phyloP scores from a whole-genome alignment of 306 rosid genomes.

The Begonia peltatifolia region DNA sequence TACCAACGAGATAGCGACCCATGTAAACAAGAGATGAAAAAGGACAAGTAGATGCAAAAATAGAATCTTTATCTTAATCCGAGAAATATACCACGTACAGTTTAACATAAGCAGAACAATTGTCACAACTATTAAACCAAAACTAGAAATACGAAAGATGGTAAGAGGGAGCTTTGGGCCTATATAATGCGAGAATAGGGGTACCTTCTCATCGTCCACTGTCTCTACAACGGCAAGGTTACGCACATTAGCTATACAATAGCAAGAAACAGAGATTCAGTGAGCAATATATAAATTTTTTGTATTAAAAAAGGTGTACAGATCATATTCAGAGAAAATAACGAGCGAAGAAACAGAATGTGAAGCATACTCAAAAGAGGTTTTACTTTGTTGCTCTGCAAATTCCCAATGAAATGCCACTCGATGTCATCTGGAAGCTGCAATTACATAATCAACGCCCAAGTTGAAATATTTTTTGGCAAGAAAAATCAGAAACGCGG shows the following conservation, averaged over 20 bases:
- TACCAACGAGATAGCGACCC: too few species aligned
- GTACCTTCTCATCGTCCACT: slow-evolving; percentile 81
- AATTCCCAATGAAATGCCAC: slow-evolving; percentile 88
- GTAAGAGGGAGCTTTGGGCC: too few species aligned
- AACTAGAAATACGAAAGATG: not conserved
- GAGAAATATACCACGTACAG: too few species aligned
- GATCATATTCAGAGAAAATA: too few species aligned
- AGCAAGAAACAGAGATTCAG: not conserved
- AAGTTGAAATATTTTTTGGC: not conserved
- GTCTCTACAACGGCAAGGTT: slow-evolving; percentile 69
- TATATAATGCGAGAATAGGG: not conserved
- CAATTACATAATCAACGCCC: slow-evolving; percentile 2
- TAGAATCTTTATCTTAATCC: too few species aligned
- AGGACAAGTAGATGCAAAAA: too few species aligned
- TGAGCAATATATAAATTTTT: too few species aligned
- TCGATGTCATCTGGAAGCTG: slow-evolving; percentile 82
- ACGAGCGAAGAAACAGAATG: not conserved
- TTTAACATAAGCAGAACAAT: not conserved
- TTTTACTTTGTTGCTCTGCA: slow-evolving; percentile 87
- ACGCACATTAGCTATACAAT: slow-evolving; percentile 53
- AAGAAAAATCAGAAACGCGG: too few species aligned
- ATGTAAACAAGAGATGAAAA: not conserved
- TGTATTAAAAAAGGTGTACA: too few species aligned
- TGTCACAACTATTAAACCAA: not conserved
- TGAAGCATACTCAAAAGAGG: slow-evolving; percentile 51